Base-by-base conservation (phyloP, 1,284 basidiomycete genomes). In the Sanghuangporus weigelae region DNA sequence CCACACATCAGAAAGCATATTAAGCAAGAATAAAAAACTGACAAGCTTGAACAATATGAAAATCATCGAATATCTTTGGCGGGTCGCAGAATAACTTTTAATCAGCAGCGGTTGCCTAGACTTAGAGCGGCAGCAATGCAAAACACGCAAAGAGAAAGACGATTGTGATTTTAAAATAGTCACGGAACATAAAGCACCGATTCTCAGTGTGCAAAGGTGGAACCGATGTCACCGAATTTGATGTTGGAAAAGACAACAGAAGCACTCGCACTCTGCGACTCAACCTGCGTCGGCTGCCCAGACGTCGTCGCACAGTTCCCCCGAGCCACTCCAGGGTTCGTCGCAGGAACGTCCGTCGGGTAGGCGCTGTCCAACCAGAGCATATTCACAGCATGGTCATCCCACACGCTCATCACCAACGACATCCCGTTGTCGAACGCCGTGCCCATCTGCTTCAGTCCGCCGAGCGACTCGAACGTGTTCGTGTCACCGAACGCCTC, bases 331-430 rank as follows among this genome's bases (percentile, higher is more conserved):
- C 77, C 76, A 61, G 76, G 74, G 57, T 66, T 64, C 63, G 72
- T 69, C 26, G 75, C 69, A 67, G 67, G 61, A 16, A 59, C 64
- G 66, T 66, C 67, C 57, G 72, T 71, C 63, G 77, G 77, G 69
- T 76, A 77, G 70, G 71, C 68, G 67, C 68, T 69, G 71, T 77
- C 76, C 69, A 78, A 75, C 76, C 77, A 78, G 67, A 76, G 73
- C 75, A 78, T 76, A 68, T 71, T 68, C 58, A 71, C 76, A 44
- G 70, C 71, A 61, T 77, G 69, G 71, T 78, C 76, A 69, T 77
- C 74, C 76, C 71, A 72, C 53, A 73, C 64, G 60, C 64, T 67
- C 58, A 73, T 21, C 14, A 69, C 68, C 42, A 73, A 59, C 2
- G 73, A 72, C 66, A 72, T 69, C 12, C 72, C 72, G 16, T 64